Percentiles rank a stretch among this genome's conserved stretches.
Evolutionary conservation across 805 yeast genomes (phyloP).

Genomic region (Sugiyamaella marilandica): DNA sequence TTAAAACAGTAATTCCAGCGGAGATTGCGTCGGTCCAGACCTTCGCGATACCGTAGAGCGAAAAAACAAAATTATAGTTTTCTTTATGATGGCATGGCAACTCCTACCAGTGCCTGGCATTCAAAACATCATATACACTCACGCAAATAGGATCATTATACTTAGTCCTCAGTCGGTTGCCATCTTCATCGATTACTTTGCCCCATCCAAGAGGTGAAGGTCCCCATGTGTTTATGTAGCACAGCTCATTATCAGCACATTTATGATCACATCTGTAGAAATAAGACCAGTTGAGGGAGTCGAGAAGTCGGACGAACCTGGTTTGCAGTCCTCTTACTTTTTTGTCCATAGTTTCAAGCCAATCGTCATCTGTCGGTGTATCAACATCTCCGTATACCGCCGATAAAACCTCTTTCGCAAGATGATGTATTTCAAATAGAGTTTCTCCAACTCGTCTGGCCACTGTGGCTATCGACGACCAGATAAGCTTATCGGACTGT

Average conservation of each 20-base stretch:
- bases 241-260: slow-evolving; percentile 9
- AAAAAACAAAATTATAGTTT: too few species aligned
- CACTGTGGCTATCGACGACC: slow-evolving; percentile 8
- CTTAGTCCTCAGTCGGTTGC: background rate
- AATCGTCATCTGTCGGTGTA: background rate
- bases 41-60: too few species aligned
- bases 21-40: too few species aligned
- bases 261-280: slow-evolving; percentile 8
- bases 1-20: too few species aligned
- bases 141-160: background rate
- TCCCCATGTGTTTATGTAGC: slow-evolving; percentile 14
- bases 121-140: background rate
- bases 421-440: background rate
- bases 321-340: background rate
- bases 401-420: slow-evolving; percentile 6
- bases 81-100: too few species aligned
- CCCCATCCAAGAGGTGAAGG: slow-evolving; percentile 13
- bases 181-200: background rate
- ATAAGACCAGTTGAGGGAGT: slow-evolving; percentile 8
- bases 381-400: background rate
- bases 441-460: slow-evolving; percentile 1
- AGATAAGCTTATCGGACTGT: slow-evolving; percentile 9
- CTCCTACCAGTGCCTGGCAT: background rate
- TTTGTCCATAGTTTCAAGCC: background rate
- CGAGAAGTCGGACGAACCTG: background rate